These are phyloP conservation scores for Russula emetica DNA, from an alignment of 768 basidiomycete species.

Conservation along the genomic window DNA sequence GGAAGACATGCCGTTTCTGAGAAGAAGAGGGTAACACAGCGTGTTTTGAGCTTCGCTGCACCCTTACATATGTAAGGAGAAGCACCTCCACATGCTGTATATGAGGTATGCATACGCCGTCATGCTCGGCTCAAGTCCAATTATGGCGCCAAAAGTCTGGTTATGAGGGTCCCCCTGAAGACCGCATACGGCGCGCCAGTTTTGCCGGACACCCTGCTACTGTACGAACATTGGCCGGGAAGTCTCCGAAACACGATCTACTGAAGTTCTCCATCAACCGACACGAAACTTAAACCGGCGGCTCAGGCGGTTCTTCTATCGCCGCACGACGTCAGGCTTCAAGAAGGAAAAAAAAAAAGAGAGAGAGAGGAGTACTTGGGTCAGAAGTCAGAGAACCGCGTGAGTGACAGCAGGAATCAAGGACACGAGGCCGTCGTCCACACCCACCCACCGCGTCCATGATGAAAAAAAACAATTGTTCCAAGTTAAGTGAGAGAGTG, in stretches of 20 bases:
- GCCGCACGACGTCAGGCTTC: slow-evolving; percentile 12
- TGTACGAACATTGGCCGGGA: slow-evolving; percentile 9
- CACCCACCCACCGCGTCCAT: slow-evolving; percentile 2
- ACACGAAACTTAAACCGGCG: neutral
- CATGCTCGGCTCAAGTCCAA: slow-evolving; percentile 10
- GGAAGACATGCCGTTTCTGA: slow-evolving; percentile 6
- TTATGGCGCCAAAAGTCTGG: slow-evolving; percentile 9
- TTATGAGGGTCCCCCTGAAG: neutral
- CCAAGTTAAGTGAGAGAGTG: neutral
- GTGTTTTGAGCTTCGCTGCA: neutral
- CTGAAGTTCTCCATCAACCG: slow-evolving; percentile 13
- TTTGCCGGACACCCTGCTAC: neutral
- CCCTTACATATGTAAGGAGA: slow-evolving; percentile 7
- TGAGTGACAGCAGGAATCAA: slow-evolving; percentile 8
- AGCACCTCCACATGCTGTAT: slow-evolving; percentile 11
- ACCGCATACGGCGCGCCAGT: neutral
- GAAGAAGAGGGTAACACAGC: slow-evolving; percentile 1
- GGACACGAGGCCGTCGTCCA: slow-evolving; percentile 7
- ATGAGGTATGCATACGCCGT: slow-evolving; percentile 10
- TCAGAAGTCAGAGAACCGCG: slow-evolving; percentile 12
- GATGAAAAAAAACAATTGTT: neutral
- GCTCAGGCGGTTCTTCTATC: slow-evolving; percentile 19
- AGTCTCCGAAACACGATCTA: slow-evolving; percentile 20
- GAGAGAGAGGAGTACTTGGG: neutral
- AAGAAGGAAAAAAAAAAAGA: neutral